A percentile compares a stretch with the other conserved stretches of the same genome.
These are phyloP conservation scores for Hyaloscypha finlandica DNA, from an alignment of 495 filamentous ascomycete genomes.

Conservation along the genomic window DNA sequence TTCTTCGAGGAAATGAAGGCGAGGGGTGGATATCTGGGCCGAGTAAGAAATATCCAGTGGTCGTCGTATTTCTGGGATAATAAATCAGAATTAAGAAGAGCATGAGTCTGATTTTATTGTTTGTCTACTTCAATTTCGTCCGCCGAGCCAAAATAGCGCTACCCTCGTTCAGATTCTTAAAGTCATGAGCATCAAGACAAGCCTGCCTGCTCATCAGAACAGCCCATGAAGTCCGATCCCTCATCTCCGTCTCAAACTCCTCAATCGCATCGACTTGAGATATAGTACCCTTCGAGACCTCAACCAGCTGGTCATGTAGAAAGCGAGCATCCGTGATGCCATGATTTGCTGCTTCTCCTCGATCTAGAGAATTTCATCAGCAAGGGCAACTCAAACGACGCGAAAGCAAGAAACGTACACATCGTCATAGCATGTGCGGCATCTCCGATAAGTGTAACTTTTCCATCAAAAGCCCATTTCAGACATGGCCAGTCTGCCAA, in stretches of 20 bases:
- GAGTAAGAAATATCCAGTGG: slow-evolving; percentile 19
- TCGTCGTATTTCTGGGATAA: slow-evolving; percentile 18
- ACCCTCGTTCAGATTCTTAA: slow-evolving; percentile 36
- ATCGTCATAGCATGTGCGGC: slow-evolving; percentile 62
- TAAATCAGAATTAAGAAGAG: too few relatives aligned
- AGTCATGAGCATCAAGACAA: slow-evolving; percentile 65
- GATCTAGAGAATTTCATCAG: slow-evolving; percentile 26
- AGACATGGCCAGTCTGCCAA: slow-evolving; percentile 57
- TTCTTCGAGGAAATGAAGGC: slow-evolving; percentile 1
- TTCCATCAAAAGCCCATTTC: slow-evolving; percentile 44
- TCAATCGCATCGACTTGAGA: slow-evolving; percentile 40
- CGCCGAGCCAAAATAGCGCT: slow-evolving; percentile 30
- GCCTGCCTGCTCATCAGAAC: slow-evolving; percentile 59
- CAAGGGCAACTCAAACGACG: neutral
- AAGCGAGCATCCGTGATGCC: slow-evolving; percentile 53
- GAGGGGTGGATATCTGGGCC: slow-evolving; percentile 14
- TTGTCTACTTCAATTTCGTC: too few relatives aligned
- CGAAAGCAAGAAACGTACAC: slow-evolving; percentile 39
- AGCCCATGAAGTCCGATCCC: slow-evolving; percentile 49
- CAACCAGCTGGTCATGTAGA: slow-evolving; percentile 38
- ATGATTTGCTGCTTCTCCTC: slow-evolving; percentile 63
- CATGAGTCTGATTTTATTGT: too few relatives aligned
- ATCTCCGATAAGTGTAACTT: slow-evolving; percentile 54
- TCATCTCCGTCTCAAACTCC: slow-evolving; percentile 53
- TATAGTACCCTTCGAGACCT: slow-evolving; percentile 14